phyloP scores from a whole-genome alignment of 2,329 filamentous ascomycete species.

The Harringtonia lauricola region DNA sequence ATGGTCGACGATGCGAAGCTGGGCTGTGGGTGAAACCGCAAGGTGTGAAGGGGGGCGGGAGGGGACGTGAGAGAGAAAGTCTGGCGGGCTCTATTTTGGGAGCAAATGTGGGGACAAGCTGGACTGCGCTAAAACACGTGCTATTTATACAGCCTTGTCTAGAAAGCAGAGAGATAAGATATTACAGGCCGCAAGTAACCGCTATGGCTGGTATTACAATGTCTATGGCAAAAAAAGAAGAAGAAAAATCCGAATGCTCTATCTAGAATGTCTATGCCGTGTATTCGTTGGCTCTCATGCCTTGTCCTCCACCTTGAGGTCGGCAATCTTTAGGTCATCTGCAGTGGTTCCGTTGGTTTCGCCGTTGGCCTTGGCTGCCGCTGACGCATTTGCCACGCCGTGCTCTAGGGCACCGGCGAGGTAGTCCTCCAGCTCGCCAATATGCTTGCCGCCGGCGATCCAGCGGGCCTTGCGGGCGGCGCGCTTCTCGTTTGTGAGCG shows the following conservation, averaged over 20 bases:
- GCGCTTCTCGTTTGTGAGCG: conserved; percentile 55
- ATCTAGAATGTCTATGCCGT: not conserved
- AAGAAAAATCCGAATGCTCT: not conserved
- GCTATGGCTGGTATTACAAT: too few species aligned
- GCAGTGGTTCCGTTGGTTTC: conserved; percentile 9
- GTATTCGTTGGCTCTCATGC: too few species aligned
- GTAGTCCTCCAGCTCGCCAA: conserved; percentile 83
- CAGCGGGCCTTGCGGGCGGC: conserved; percentile 58
- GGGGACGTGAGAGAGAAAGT: too few species aligned
- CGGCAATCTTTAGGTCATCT: conserved; percentile 14
- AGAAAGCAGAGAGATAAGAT: too few species aligned
- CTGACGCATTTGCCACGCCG: too few species aligned
- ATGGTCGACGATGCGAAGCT: conserved; percentile 3
- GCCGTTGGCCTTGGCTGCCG: not conserved
- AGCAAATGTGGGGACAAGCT: too few species aligned
- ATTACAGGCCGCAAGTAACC: too few species aligned
- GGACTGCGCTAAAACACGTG: too few species aligned
- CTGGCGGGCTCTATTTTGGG: too few species aligned
- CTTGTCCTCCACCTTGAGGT: conserved; percentile 6
- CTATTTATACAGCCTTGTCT: too few species aligned
- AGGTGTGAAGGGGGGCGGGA: not conserved
- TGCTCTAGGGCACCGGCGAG: conserved; percentile 51
- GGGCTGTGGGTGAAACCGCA: not conserved
- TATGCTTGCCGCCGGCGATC: conserved; percentile 65
- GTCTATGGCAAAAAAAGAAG: too few species aligned